Conservation (phyloP, 1,284 basidiomycete species). For the Schizophyllum commune region DNA sequence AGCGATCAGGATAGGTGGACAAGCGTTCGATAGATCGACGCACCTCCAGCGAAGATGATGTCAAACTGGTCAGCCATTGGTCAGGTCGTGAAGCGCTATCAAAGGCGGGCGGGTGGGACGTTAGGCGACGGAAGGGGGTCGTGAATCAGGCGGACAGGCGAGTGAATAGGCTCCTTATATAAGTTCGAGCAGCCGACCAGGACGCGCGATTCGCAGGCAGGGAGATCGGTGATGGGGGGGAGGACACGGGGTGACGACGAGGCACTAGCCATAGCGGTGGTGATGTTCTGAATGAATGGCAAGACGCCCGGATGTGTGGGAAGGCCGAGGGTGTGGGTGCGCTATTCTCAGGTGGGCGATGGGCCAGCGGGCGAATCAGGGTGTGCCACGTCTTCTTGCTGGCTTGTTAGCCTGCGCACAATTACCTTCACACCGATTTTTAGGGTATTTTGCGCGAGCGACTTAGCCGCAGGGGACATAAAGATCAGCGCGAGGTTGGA, state of each 20-base stretch:
- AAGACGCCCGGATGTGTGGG: neutral
- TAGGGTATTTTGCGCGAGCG: too few species aligned
- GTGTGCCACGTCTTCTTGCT: too few species aligned
- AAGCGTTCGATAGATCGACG: neutral
- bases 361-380: too few species aligned
- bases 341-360: too few species aligned
- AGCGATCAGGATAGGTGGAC: neutral
- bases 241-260: neutral
- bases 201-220: neutral
- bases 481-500: too few species aligned
- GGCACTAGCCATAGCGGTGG: neutral
- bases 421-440: too few species aligned
- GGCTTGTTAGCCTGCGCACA: too few species aligned
- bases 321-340: too few species aligned
- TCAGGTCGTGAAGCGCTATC: neutral
- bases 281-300: neutral
- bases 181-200: neutral
- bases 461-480: too few species aligned
- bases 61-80: slow-evolving; percentile 7
- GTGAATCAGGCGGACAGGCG: too few species aligned
- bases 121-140: neutral
- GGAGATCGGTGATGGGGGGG: neutral
- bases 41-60: slow-evolving; percentile 17
- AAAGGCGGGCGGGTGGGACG: neutral
- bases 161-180: neutral